Base-by-base conservation (phyloP, 345 rosid species). In the Heritiera littoralis region DNA sequence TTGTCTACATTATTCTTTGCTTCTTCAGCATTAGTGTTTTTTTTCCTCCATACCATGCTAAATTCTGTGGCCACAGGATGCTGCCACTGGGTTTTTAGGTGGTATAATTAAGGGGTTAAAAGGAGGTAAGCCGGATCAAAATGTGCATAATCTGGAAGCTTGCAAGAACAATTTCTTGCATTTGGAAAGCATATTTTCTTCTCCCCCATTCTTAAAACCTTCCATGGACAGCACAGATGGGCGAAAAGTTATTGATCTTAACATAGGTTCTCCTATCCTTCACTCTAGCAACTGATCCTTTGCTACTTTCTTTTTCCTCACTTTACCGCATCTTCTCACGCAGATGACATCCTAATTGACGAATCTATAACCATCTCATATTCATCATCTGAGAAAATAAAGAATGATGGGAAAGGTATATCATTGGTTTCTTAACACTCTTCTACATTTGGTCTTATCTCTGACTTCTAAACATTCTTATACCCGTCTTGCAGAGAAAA, bases 311-410 rank as follows among this genome's bases (percentile, higher is more conserved):
- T 69, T 56, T 51, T 40, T 32, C 71, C 79, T 76, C 83, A 84
- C 82, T 48, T 1, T 43, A 56, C 69, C 71, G 45, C 60, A 38
- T 55, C 76, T 84, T 79, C 61, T 80, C 59, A 15, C 86, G 86
- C 89, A 95, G 98, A 91, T 81, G 95, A 92, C 87, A 87, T 95
- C 54, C 84, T 87, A 59, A 87, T 92, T 65, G 94, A 93, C 68
- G 99, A 86, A 77, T 87, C 89, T 55, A 35, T 84, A 11, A 20
- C 68, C 38, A 70, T 85, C 52, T 65, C 84, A 72, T 87, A 90
- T 81, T 68, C 84, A 65, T 70, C 84, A 61, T 80, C 84, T 9
- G 86, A 78, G 77, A 86, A 40, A 6, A 86, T 59, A 82, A 86
- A 83, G 77, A 85, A 80, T 74, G 89, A 88, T 18, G 75, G 66